Conservation (phyloP, 1,139 yeast genomes). For the Zygosaccharomyces sapae region DNA sequence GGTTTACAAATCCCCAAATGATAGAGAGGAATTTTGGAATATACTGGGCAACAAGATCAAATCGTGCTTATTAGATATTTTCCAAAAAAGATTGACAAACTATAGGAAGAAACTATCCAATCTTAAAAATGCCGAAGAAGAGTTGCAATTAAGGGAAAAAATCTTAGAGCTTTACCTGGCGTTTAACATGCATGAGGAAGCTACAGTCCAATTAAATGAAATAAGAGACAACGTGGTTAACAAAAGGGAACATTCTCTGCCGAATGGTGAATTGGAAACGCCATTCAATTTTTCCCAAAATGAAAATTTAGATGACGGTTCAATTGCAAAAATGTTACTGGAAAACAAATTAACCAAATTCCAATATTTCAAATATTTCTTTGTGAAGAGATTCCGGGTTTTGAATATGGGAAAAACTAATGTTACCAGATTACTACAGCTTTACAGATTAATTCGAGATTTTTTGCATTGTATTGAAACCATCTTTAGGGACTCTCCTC, state of each 20-base stretch:
- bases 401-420: constrained; percentile 15
- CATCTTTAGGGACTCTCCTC: constrained; percentile 14
- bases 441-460: constrained; percentile 15
- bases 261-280: constrained; percentile 24
- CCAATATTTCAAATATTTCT: constrained; percentile 23
- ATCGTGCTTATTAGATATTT: constrained; percentile 23
- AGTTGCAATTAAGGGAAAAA: constrained; percentile 25
- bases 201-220: constrained; percentile 20
- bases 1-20: constrained; percentile 33
- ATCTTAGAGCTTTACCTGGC: constrained; percentile 25
- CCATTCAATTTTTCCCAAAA: constrained; percentile 18
- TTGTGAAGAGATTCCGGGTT: constrained; percentile 24
- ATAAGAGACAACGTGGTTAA: constrained; percentile 17
- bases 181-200: constrained; percentile 29
- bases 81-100: constrained; percentile 24
- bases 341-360: constrained; percentile 22
- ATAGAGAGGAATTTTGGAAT: constrained; percentile 32
- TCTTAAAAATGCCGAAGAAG: constrained; percentile 9
- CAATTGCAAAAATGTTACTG: constrained; percentile 17
- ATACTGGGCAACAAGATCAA: constrained; percentile 26
- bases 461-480: constrained; percentile 21
- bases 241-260: constrained; percentile 10
- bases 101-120: constrained; percentile 13
- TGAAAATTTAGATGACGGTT: constrained; percentile 6
- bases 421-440: constrained; percentile 10